These are phyloP conservation scores for Penicillium sp. DNA, from an alignment of 2,329 filamentous ascomycete genomes.

Conservation along the genomic window DNA sequence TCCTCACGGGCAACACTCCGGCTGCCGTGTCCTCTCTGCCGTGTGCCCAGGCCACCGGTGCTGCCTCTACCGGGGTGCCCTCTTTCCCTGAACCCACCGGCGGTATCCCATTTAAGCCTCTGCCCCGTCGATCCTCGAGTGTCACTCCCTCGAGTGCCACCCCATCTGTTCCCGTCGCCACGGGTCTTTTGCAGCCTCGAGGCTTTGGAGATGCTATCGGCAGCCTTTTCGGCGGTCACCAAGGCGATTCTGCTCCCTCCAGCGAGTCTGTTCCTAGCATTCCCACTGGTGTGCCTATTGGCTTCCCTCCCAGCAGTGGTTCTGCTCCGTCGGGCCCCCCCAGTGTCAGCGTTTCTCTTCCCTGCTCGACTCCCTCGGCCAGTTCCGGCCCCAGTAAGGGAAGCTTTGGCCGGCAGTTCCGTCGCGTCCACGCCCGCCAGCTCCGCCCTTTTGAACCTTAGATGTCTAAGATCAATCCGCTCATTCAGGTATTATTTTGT, in stretches of 20 bases:
- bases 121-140: neutral
- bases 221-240: neutral
- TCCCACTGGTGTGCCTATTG: constrained; percentile 8
- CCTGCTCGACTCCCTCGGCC: constrained; percentile 6
- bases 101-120: too few species aligned
- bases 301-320: constrained; percentile 1
- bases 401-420: constrained; percentile 11
- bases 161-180: neutral
- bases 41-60: too few species aligned
- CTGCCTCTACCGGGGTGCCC: neutral
- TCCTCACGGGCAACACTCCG: too few species aligned
- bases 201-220: neutral
- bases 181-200: too few species aligned
- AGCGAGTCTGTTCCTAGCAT: constrained; percentile 3
- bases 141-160: neutral
- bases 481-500: neutral
- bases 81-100: constrained; percentile 7
- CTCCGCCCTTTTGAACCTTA: constrained; percentile 19
- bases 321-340: neutral
- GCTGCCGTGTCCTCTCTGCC: too few species aligned
- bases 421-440: constrained; percentile 26
- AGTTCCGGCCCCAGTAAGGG: constrained; percentile 3
- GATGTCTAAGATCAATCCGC: too few species aligned
- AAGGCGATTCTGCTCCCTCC: constrained; percentile 5
- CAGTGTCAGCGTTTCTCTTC: neutral